These are phyloP conservation scores for Volvox reticuliferus DNA, from an alignment of 139 green algal species.

Conservation along the genomic window DNA sequence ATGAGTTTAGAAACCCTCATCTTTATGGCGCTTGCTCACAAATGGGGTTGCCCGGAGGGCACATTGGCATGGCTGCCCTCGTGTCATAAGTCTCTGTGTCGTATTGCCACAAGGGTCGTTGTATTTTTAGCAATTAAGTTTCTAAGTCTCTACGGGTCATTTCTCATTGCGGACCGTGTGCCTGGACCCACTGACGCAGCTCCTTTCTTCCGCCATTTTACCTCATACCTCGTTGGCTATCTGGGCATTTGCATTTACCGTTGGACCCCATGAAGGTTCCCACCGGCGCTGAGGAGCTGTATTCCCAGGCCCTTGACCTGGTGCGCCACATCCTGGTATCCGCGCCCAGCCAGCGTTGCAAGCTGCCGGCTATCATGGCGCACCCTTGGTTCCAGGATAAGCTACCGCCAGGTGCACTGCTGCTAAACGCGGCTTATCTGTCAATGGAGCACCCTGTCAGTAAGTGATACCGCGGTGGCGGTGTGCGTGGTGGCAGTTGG, in stretches of 20 bases:
- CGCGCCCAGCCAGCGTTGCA: constrained; percentile 61
- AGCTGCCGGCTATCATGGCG: constrained; percentile 77
- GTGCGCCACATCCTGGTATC: constrained; percentile 78
- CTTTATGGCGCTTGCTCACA: too few species aligned
- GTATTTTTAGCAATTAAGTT: too few species aligned
- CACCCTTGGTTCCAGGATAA: constrained; percentile 82
- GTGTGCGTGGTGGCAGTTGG: neutral
- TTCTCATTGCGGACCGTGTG: too few species aligned
- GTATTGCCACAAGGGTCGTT: too few species aligned
- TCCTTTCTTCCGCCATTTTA: too few species aligned
- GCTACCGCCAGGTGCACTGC: constrained; percentile 43
- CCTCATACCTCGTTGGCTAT: too few species aligned
- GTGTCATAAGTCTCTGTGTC: too few species aligned
- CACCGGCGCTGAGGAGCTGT: constrained; percentile 9
- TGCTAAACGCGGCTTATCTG: constrained; percentile 48
- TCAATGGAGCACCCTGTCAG: constrained; percentile 32
- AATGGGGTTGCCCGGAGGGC: too few species aligned
- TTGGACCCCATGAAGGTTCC: constrained; percentile 34
- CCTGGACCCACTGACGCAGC: too few species aligned
- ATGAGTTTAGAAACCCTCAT: too few species aligned
- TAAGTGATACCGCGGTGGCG: neutral
- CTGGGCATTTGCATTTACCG: neutral
- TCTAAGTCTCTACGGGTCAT: too few species aligned
- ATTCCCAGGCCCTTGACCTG: constrained; percentile 60
- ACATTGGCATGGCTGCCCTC: too few species aligned